Evolutionary conservation across 169 alveolate genomes (phyloP).

Genomic region (Plasmodium relictum): DNA sequence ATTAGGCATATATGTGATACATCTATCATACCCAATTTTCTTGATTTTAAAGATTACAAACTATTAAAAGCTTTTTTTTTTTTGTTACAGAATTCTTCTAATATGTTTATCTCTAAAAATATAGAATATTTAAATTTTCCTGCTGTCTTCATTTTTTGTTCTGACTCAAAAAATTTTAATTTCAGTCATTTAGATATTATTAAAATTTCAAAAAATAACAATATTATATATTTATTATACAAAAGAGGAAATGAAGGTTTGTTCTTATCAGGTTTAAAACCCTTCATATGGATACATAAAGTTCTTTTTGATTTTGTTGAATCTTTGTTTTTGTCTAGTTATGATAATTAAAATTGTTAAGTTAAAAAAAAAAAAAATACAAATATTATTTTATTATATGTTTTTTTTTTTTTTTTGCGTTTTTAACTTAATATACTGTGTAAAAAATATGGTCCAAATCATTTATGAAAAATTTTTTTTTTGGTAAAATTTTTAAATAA

Average conservation of each 20-base stretch:
- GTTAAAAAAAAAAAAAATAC: no score
- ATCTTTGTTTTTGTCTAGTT: slow-evolving; percentile 49
- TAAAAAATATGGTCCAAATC: no score
- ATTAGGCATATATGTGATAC: neutral
- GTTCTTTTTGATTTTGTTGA: slow-evolving; percentile 50
- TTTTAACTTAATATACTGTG: no score
- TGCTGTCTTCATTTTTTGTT: slow-evolving; percentile 43
- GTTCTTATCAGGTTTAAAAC: slow-evolving; percentile 59
- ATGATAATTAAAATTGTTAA: slow-evolving; percentile 5
- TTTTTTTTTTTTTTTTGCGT: no score
- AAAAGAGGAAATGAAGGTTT: slow-evolving; percentile 76
- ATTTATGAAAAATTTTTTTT: no score
- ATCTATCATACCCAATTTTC: slow-evolving; percentile 54
- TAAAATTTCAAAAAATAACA: slow-evolving; percentile 71
- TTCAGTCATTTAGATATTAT: slow-evolving; percentile 69
- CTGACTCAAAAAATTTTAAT: slow-evolving; percentile 73
- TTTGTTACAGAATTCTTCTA: slow-evolving; percentile 45
- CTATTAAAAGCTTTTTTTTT: slow-evolving; percentile 50
- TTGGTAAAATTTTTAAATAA: no score
- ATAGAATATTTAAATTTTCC: slow-evolving; percentile 51
- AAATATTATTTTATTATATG: no score
- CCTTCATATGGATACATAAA: slow-evolving; percentile 72
- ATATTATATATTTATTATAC: slow-evolving; percentile 69
- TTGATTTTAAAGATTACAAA: slow-evolving; percentile 58
- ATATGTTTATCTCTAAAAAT: slow-evolving; percentile 64